Base-by-base conservation (phyloP, 306 rosid species). In the Lathyrus sativus region DNA sequence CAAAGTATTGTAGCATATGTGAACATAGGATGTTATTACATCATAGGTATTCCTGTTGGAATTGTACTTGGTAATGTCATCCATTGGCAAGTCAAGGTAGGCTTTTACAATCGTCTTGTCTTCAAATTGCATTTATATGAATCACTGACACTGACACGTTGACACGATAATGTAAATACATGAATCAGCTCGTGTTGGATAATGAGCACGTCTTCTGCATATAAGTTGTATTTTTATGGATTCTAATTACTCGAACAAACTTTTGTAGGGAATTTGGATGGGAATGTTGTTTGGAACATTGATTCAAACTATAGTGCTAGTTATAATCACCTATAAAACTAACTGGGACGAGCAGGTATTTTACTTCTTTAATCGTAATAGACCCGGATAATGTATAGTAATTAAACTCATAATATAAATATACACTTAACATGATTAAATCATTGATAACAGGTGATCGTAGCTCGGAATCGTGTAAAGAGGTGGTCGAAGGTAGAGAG, bases 201-300 rank as follows among this genome's bases (percentile, higher is more conserved):
- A 51, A 6, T 22, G 2, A 3, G 15, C 54, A 49, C 4, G 11
- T 31, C 14, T 53, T 22, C 35, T 4, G 2, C 35, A 5, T 4
- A 22, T 4, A 22, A 53, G 35, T 53, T 53, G 22, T 26, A 61
- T 37, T 6, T 19, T 42, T 15, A 11, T 44, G 5, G 7, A 53
- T 61, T 4, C 26, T 75, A 9, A 53, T 61, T 14, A 15, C 65
- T 59, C 63, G 9, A 48, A 17, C 29, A 62, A 38, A 45, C 31
- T 37, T 51, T 5, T 74, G 68, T 5, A 84, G 89, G 92, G 89
- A 29, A 76, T 87, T 5, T 84, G 89, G 89, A 78, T 82, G 75
- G 92, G 92, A 71, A 87, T 87, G 92, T 70, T 87, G 73, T 73
- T 84, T 74, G 92, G 92, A 60, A 82, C 89, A 14, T 63, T 87